A percentile compares a stretch with the other conserved stretches of the same genome.
Conservation (phyloP, 768 basidiomycete species). For the Clitopilus hobsonii region DNA sequence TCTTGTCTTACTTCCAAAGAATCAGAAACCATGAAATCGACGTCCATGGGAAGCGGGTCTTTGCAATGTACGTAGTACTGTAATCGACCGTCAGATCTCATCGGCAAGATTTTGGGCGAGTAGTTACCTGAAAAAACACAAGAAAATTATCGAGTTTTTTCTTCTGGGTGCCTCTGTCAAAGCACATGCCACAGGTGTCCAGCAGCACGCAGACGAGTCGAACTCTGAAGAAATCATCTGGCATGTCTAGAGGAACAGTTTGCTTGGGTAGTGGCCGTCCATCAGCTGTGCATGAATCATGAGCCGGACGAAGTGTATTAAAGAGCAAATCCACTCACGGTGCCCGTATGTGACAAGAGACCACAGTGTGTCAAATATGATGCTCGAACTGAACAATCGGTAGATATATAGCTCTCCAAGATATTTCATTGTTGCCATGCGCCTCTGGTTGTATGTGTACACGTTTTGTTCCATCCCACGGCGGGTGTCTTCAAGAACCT, state of each 20-base stretch:
- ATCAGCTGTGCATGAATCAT: conserved; percentile 67
- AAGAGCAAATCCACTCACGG: conserved; percentile 72
- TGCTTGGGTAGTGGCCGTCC: conserved; percentile 82
- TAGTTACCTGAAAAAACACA: conserved; percentile 92
- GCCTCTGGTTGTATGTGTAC: conserved; percentile 91
- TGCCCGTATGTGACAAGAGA: conserved; percentile 93
- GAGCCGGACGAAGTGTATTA: conserved; percentile 7
- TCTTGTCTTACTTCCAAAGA: conserved; percentile 71
- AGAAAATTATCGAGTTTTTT: conserved; percentile 93
- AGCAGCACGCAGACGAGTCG: conserved; percentile 88
- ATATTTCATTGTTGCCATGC: conserved; percentile 90
- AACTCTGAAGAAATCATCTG: conserved; percentile 94
- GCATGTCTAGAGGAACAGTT: conserved; percentile 75
- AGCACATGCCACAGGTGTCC: conserved; percentile 97
- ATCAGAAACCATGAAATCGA: conserved; percentile 95
- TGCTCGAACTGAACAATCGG: conserved; percentile 79
- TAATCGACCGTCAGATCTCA: too few species aligned
- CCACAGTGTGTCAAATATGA: conserved; percentile 95
- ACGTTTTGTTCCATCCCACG: conserved; percentile 90
- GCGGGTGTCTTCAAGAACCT: conserved; percentile 89
- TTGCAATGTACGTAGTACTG: conserved; percentile 91
- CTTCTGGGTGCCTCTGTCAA: conserved; percentile 89
- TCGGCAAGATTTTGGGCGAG: too few species aligned
- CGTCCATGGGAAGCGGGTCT: conserved; percentile 88
- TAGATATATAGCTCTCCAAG: conserved; percentile 98